These are phyloP conservation scores for Penicillium waksmanii DNA, from an alignment of 495 filamentous ascomycete genomes.

Conservation along the genomic window DNA sequence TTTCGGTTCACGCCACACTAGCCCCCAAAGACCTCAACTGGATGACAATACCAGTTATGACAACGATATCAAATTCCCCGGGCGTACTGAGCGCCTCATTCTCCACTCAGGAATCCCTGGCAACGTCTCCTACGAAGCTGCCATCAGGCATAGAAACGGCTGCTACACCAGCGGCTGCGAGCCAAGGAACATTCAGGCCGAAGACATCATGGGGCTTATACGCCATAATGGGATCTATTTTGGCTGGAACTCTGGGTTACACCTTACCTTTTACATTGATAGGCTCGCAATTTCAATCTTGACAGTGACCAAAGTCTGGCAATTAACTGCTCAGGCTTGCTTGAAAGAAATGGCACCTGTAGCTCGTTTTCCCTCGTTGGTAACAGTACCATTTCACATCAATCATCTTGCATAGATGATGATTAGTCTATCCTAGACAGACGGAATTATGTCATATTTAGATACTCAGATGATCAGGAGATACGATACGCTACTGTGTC, in stretches of 20 bases:
- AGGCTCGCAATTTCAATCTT: too few species aligned
- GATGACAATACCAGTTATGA: background rate
- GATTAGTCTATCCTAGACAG: too few species aligned
- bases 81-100: background rate
- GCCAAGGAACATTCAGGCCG: background rate
- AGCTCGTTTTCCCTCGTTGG: too few species aligned
- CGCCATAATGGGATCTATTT: background rate
- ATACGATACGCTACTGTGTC: too few species aligned
- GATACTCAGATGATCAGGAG: too few species aligned
- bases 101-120: background rate
- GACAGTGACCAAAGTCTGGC: too few species aligned
- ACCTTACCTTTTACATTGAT: background rate
- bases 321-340: too few species aligned
- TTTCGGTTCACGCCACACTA: slow-evolving; percentile 6
- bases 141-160: background rate
- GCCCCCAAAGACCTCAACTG: slow-evolving; percentile 5
- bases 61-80: background rate
- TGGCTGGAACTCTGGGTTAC: background rate
- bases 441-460: too few species aligned
- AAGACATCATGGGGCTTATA: background rate
- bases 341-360: too few species aligned
- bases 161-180: background rate
- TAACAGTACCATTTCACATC: too few species aligned
- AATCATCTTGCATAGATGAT: too few species aligned
- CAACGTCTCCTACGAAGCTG: background rate